Conservation (phyloP, 2,329 filamentous ascomycete genomes). For the Thermochaetoides dissita region DNA sequence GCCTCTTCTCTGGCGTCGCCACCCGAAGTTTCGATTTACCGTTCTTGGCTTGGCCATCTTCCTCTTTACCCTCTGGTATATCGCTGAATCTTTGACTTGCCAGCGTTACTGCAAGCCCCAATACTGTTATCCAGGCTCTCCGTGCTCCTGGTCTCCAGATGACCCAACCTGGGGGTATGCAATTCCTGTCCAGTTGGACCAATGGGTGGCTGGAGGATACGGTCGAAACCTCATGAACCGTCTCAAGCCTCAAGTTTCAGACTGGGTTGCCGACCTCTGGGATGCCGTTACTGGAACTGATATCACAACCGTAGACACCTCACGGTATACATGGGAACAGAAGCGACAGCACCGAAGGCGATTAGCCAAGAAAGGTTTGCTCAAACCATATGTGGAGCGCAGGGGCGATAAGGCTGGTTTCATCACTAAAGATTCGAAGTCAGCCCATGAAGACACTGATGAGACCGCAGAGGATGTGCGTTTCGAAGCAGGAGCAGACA, state of each 20-base stretch:
- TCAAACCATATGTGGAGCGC: constrained; percentile 22
- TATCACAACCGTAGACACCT: constrained; percentile 29
- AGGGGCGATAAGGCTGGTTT: constrained; percentile 29
- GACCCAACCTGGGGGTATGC: constrained; percentile 48
- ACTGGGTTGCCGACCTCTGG: constrained; percentile 32
- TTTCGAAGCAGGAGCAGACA: too few species aligned
- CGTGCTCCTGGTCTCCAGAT: constrained; percentile 41
- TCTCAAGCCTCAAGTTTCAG: constrained; percentile 29
- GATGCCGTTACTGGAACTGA: constrained; percentile 33
- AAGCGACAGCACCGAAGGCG: constrained; percentile 36
- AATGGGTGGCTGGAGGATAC: constrained; percentile 42
- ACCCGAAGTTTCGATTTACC: constrained; percentile 33
- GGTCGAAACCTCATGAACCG: constrained; percentile 27
- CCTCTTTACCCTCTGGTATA: constrained; percentile 36
- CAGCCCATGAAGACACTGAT: constrained; percentile 27
- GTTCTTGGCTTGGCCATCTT: constrained; percentile 32
- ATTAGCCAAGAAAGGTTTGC: constrained; percentile 32
- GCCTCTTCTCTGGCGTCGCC: constrained; percentile 31
- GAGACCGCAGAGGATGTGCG: constrained; percentile 27
- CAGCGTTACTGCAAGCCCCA: constrained; percentile 37
- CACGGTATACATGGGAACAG: constrained; percentile 30
- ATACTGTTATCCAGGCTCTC: constrained; percentile 29
- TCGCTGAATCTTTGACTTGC: constrained; percentile 40
- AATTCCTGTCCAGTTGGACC: constrained; percentile 47
- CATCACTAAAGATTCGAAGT: constrained; percentile 30